Percentiles rank a stretch among this genome's conserved stretches.
These are phyloP conservation scores for Colletotrichum coccodes DNA, from an alignment of 2,329 filamentous ascomycete genomes.

Conservation along the genomic window DNA sequence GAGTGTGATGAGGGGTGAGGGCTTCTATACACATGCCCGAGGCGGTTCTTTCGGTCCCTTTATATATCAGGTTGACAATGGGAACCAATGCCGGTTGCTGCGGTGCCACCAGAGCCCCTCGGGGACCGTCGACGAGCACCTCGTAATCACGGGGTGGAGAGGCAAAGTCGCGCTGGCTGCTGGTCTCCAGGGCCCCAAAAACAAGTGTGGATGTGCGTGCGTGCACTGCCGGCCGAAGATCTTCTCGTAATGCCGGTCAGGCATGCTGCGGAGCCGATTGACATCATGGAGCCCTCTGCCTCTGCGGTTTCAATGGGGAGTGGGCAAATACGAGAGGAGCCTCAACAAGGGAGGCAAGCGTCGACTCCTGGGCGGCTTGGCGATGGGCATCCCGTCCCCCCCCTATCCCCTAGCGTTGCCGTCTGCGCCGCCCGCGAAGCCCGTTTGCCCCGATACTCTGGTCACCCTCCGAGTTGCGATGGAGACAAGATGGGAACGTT, in stretches of 20 bases:
- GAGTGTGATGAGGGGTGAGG: background rate
- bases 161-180: background rate
- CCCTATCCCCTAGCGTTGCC: background rate
- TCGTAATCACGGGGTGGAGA: slow-evolving; percentile 17
- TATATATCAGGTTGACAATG: slow-evolving; percentile 6
- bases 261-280: slow-evolving; percentile 14
- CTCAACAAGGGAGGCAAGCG: background rate
- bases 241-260: slow-evolving; percentile 29
- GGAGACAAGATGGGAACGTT: background rate
- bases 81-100: slow-evolving; percentile 4
- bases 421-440: background rate
- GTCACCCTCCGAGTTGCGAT: background rate
- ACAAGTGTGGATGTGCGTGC: too few species aligned
- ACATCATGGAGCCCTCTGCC: slow-evolving; percentile 18
- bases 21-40: rapidly evolving
- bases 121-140: slow-evolving; percentile 1
- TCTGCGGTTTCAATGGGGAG: slow-evolving; percentile 2
- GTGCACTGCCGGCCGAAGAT: slow-evolving; percentile 21
- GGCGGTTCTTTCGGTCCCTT: background rate
- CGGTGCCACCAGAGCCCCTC: slow-evolving; percentile 1
- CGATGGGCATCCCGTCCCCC: background rate
- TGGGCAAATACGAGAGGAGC: slow-evolving; percentile 25
- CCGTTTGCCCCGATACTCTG: background rate
- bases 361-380: slow-evolving; percentile 4
- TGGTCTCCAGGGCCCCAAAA: background rate